phyloP scores from a whole-genome alignment of 208 protist genomes.

The Leishmania arabica region DNA sequence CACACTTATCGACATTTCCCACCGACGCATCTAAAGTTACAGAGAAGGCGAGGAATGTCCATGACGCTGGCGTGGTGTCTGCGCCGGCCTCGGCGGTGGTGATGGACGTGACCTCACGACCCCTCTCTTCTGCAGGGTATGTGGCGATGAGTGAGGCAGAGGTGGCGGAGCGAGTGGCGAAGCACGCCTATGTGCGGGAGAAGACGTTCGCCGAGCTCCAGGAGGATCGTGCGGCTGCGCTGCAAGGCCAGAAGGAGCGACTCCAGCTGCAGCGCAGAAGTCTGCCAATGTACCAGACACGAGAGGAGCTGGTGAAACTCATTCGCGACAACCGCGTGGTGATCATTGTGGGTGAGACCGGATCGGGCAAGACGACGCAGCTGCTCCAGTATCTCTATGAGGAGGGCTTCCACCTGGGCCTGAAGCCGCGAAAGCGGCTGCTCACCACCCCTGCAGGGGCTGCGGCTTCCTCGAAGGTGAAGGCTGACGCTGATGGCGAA shows the following conservation, averaged over 20 bases:
- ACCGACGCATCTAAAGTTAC: neutral
- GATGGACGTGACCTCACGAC: neutral
- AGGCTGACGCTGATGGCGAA: neutral
- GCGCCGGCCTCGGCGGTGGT: neutral
- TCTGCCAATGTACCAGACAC: slow-evolving; percentile 95
- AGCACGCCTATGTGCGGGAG: slow-evolving; percentile 72
- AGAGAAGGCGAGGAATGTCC: neutral
- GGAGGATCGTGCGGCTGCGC: slow-evolving; percentile 37
- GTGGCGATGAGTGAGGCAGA: slow-evolving; percentile 58
- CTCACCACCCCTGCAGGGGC: neutral
- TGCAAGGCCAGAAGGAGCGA: slow-evolving; percentile 40
- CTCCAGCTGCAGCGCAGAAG: slow-evolving; percentile 67
- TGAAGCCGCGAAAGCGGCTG: neutral
- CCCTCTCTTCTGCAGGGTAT: slow-evolving; percentile 29
- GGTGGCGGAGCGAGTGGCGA: slow-evolving; percentile 59
- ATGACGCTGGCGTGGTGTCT: neutral
- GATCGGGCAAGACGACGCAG: slow-evolving; percentile 94
- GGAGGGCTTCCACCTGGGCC: slow-evolving; percentile 65
- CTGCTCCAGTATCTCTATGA: slow-evolving; percentile 91
- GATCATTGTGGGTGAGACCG: slow-evolving; percentile 95
- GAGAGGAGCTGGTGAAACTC: slow-evolving; percentile 87
- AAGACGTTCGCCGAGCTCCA: slow-evolving; percentile 67
- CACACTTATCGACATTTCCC: neutral
- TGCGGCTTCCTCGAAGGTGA: neutral
- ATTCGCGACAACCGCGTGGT: slow-evolving; percentile 80